Conservation (phyloP, 2,329 filamentous ascomycete species). For the Fusarium haematococcum region DNA sequence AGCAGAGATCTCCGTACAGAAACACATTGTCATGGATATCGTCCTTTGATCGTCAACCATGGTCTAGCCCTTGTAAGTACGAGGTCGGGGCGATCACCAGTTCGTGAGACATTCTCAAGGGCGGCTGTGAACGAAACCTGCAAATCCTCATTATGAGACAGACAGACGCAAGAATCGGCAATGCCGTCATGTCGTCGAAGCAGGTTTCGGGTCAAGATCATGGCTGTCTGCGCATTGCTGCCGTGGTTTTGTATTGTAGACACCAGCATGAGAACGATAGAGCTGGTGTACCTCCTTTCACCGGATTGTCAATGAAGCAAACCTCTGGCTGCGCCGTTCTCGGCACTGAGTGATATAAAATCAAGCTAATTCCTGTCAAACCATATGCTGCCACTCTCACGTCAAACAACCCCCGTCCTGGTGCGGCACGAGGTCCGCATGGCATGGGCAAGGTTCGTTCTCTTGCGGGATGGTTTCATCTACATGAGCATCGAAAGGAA, state of each 20-base stretch:
- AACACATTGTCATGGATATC: constrained; percentile 13
- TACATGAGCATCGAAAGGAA: background rate
- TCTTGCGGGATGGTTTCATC: background rate
- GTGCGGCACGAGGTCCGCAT: background rate
- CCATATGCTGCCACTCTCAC: background rate
- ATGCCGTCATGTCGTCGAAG: background rate
- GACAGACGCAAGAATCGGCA: background rate
- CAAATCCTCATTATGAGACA: background rate
- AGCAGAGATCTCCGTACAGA: background rate
- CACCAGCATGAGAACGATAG: background rate
- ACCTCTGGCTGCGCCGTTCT: background rate
- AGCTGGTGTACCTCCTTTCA: no score
- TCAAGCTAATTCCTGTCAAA: background rate
- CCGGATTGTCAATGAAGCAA: background rate
- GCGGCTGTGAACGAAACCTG: constrained; percentile 8
- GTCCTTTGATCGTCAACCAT: constrained; percentile 2
- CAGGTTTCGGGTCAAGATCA: background rate
- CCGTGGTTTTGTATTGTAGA: background rate
- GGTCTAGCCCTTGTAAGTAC: constrained; percentile 6
- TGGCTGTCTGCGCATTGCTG: background rate
- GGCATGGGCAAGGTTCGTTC: background rate
- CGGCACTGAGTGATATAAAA: background rate
- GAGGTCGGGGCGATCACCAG: constrained; percentile 4
- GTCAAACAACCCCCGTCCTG: constrained; percentile 11
- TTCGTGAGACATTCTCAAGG: background rate